These are phyloP conservation scores for Rutstroemia sydowiana DNA, from an alignment of 2,329 filamentous ascomycete species.

Conservation along the genomic window DNA sequence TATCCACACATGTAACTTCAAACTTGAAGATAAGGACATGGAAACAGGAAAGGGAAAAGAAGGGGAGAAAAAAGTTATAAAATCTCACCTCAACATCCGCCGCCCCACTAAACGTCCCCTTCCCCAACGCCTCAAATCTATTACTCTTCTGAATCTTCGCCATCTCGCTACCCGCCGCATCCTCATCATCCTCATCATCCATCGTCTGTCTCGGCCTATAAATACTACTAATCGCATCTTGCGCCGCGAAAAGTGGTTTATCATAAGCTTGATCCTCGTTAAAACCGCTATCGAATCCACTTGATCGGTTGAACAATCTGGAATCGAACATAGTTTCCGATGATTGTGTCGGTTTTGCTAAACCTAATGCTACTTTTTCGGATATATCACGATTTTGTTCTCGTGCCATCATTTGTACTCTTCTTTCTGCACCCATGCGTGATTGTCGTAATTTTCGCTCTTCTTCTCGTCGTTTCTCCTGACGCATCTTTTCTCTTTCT, in stretches of 20 bases:
- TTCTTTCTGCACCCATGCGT: conserved; percentile 88
- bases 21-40: not conserved
- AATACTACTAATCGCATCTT: conserved; percentile 90
- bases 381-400: conserved; percentile 96
- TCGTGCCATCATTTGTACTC: conserved; percentile 84
- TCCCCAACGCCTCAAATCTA: conserved; percentile 82
- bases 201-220: conserved; percentile 74
- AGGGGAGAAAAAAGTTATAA: not conserved
- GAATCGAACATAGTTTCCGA: conserved; percentile 97
- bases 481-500: conserved; percentile 69
- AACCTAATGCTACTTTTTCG: conserved; percentile 88
- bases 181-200: conserved; percentile 71
- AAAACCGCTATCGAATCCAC: conserved; percentile 84
- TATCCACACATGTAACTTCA: not conserved
- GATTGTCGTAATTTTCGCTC: conserved; percentile 88
- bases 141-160: conserved; percentile 79
- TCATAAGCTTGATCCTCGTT: conserved; percentile 98
- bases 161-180: conserved; percentile 74
- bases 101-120: conserved; percentile 84
- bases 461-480: conserved; percentile 72
- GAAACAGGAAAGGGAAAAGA: not conserved
- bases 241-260: conserved; percentile 91
- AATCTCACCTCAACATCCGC: conserved; percentile 67
- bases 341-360: conserved; percentile 89
- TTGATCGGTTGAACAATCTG: conserved; percentile 86